These are phyloP conservation scores for Candida frijolesensis DNA, from an alignment of 1,139 yeast genomes.

Conservation along the genomic window DNA sequence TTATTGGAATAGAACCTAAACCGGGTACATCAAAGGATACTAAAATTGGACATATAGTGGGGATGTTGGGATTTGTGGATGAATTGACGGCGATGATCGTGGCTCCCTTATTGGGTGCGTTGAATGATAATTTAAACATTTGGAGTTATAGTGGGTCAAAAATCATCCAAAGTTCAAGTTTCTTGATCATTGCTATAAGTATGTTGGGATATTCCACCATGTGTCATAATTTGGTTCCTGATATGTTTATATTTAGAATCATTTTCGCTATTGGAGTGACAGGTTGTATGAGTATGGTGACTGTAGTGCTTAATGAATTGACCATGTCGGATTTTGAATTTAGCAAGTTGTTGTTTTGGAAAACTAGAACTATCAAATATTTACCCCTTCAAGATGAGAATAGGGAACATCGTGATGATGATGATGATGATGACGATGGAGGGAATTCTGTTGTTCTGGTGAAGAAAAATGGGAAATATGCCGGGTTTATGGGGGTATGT, in stretches of 20 bases:
- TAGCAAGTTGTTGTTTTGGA: slow-evolving; percentile 28
- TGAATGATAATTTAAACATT: slow-evolving; percentile 49
- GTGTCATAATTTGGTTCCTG: slow-evolving; percentile 38
- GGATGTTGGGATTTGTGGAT: slow-evolving; percentile 64
- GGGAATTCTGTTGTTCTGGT: background rate
- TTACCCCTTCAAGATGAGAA: background rate
- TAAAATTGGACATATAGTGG: slow-evolving; percentile 58
- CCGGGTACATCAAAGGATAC: slow-evolving; percentile 21
- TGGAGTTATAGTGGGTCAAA: slow-evolving; percentile 49
- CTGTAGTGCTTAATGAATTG: slow-evolving; percentile 56
- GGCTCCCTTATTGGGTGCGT: slow-evolving; percentile 67
- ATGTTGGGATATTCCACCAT: slow-evolving; percentile 51
- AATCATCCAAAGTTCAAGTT: slow-evolving; percentile 51
- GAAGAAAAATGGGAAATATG: slow-evolving; percentile 53
- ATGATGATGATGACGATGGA: background rate
- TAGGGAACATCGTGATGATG: background rate
- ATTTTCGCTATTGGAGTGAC: slow-evolving; percentile 62
- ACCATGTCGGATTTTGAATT: slow-evolving; percentile 46
- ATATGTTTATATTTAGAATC: slow-evolving; percentile 51
- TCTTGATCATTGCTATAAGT: slow-evolving; percentile 48
- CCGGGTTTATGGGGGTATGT: slow-evolving; percentile 63
- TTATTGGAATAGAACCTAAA: slow-evolving; percentile 40
- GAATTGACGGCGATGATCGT: slow-evolving; percentile 55
- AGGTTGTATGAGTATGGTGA: slow-evolving; percentile 53
- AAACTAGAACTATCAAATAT: slow-evolving; percentile 7